Base-by-base conservation (phyloP, 2,329 filamentous ascomycete genomes). In the Dactylellina haptotyla region DNA sequence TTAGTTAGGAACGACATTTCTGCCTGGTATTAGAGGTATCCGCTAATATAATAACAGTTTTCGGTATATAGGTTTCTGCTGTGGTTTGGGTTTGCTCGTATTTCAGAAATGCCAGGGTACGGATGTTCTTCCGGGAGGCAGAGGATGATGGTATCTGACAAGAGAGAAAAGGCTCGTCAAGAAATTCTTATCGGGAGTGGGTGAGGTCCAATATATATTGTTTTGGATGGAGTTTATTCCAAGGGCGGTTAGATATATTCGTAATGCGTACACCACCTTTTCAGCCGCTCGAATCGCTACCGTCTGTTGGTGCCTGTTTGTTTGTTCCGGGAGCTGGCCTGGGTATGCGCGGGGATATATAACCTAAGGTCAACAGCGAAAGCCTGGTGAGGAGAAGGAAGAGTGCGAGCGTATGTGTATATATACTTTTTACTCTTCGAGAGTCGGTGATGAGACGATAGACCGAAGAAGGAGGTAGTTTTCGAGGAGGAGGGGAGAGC, bases 241-340 rank as follows among this genome's bases (percentile, higher is more conserved):
- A 50, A 26, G 51, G 45, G 61, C 45, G 58, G 67, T 41, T 72
- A 65, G 58, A 50, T 64, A 72, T 64, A 61, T 59, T 65, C 67
- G 67, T 72, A 64, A 64, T 64, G 53, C 39, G n/a, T 45, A 18
- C 26, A 32, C 41, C 9, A 46, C 12, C 26, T 57, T 63, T 56
- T 59, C 66, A 72, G 66, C 66, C 59, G 66, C 66, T 72, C 51
- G 66, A 65, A n/a, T n/a, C n/a, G n/a, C n/a, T n/a, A n/a, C n/a
- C n/a, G n/a, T n/a, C n/a, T n/a, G n/a, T 48, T 23, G 28, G 41
- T 65, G 18, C 20, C 16, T 41, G 32, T 32, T 58, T 18, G 41
- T 54, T 65, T 57, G 66, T 65, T 65, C 59, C 59, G 59, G 34
- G 51, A 34, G 4, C 43, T 50, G 56, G 43, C 45, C 46, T 18